Percentiles rank a stretch among this genome's conserved stretches.
Evolutionary conservation across 2,329 filamentous ascomycete species (phyloP).

Genomic region (Neofusicoccum parvum): DNA sequence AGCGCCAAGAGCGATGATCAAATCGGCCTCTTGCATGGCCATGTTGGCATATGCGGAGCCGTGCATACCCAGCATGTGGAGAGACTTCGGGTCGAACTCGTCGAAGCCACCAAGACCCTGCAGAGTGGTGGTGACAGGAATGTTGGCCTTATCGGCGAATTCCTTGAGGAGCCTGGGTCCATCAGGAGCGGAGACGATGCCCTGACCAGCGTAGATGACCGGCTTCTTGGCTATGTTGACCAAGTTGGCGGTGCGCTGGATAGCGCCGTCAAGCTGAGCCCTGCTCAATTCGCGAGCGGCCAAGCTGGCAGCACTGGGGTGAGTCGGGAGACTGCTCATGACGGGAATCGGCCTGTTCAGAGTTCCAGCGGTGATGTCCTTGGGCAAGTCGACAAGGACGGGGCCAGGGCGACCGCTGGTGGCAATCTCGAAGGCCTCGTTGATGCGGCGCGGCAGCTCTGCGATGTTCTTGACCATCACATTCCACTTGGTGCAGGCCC

Average conservation of each 20-base stretch:
- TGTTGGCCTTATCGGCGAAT: conserved; percentile 85
- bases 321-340: conserved; percentile 69
- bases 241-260: conserved; percentile 76
- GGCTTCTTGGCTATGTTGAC: conserved; percentile 92
- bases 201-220: conserved; percentile 91
- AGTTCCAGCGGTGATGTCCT: conserved; percentile 89
- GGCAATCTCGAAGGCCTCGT: conserved; percentile 97
- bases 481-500: conserved; percentile 98
- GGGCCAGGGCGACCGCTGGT: conserved; percentile 92
- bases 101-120: conserved; percentile 92
- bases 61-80: conserved; percentile 99
- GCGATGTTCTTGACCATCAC: conserved; percentile 96
- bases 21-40: conserved; percentile 94
- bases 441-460: conserved; percentile 89
- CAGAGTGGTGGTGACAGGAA: conserved; percentile 94
- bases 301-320: conserved; percentile 83
- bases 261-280: conserved; percentile 72
- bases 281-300: conserved; percentile 73
- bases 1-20: conserved; percentile 91
- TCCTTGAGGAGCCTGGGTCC: conserved; percentile 79
- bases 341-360: conserved; percentile 83
- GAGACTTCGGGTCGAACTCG: conserved; percentile 87
- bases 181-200: conserved; percentile 77
- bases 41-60: conserved; percentile 96
- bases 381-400: conserved; percentile 92